Conservation (phyloP, 2,329 filamentous ascomycete genomes). For the Stachybotrys chlorohalonatus region DNA sequence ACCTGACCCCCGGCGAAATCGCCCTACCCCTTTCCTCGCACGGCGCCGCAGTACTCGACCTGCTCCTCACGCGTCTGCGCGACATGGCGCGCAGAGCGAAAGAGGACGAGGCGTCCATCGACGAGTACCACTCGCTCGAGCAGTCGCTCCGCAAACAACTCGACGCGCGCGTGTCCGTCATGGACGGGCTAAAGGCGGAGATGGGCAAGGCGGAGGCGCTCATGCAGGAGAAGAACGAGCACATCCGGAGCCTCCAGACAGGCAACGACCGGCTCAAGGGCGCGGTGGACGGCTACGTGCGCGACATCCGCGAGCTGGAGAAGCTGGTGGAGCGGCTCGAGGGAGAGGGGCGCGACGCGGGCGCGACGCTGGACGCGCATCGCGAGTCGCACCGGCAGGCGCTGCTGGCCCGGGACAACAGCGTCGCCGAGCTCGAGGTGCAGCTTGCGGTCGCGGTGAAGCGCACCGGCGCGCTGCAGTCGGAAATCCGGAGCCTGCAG, state of each 20-base stretch:
- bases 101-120: conserved; percentile 44
- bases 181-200: conserved; percentile 37
- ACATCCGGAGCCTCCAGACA: conserved; percentile 37
- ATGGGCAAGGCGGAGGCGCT: conserved; percentile 22
- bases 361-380: conserved; percentile 22
- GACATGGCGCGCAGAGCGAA: conserved; percentile 35
- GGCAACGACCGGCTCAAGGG: conserved; percentile 40
- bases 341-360: conserved; percentile 17
- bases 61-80: conserved; percentile 41
- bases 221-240: conserved; percentile 27
- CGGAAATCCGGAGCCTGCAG: conserved; percentile 28
- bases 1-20: conserved; percentile 51
- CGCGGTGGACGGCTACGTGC: conserved; percentile 42
- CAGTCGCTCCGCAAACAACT: conserved; percentile 48
- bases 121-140: conserved; percentile 52
- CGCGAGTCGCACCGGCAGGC: conserved; percentile 22
- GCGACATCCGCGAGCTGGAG: conserved; percentile 47
- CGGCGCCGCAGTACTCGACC: conserved; percentile 46
- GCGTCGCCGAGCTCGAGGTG: conserved; percentile 32
- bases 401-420: conserved; percentile 25
- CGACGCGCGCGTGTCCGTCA: conserved; percentile 39
- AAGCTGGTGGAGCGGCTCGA: conserved; percentile 40
- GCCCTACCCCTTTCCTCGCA: conserved; percentile 40
- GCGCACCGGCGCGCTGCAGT: conserved; percentile 27
- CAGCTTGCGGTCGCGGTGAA: conserved; percentile 31